A percentile compares a stretch with the other conserved stretches of the same genome.
These are phyloP conservation scores for Datisca glomerata DNA, from an alignment of 306 rosid species.

Conservation along the genomic window DNA sequence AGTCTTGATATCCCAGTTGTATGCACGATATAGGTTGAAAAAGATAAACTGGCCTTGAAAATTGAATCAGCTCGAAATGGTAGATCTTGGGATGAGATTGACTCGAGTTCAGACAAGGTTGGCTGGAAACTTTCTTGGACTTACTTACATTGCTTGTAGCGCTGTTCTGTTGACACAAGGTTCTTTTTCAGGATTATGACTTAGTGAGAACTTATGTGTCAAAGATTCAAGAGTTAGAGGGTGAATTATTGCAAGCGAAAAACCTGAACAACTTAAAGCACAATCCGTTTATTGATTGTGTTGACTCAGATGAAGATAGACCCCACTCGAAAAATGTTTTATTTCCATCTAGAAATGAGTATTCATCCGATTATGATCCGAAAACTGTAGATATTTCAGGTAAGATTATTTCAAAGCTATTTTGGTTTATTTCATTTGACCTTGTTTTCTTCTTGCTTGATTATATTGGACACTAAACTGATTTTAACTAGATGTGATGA, in stretches of 20 bases:
- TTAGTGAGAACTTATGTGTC: conserved; percentile 57
- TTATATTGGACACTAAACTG: neutral
- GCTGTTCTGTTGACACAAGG: conserved; percentile 4
- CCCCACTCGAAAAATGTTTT: conserved; percentile 35
- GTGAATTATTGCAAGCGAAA: conserved; percentile 38
- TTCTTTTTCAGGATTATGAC: conserved; percentile 52
- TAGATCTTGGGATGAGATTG: conserved; percentile 91
- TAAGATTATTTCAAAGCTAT: conserved; percentile 10
- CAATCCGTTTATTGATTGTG: conserved; percentile 36
- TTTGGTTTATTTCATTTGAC: neutral
- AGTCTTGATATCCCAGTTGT: conserved; percentile 7
- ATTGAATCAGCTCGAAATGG: conserved; percentile 73
- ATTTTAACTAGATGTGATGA: no score
- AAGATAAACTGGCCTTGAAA: conserved; percentile 57
- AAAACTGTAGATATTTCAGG: conserved; percentile 59
- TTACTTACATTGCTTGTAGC: neutral
- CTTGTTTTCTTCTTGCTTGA: neutral
- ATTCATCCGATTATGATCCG: conserved; percentile 49
- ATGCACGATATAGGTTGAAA: conserved; percentile 60
- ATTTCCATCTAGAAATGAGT: conserved; percentile 47
- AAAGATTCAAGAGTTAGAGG: conserved; percentile 76
- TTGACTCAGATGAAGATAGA: conserved; percentile 48
- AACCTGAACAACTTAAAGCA: conserved; percentile 25
- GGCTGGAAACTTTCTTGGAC: neutral
- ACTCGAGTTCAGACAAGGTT: conserved; percentile 61